Percentiles rank a stretch among this genome's conserved stretches.
phyloP scores from a whole-genome alignment of 2,329 filamentous ascomycete species.

The Nothopassalora personata region DNA sequence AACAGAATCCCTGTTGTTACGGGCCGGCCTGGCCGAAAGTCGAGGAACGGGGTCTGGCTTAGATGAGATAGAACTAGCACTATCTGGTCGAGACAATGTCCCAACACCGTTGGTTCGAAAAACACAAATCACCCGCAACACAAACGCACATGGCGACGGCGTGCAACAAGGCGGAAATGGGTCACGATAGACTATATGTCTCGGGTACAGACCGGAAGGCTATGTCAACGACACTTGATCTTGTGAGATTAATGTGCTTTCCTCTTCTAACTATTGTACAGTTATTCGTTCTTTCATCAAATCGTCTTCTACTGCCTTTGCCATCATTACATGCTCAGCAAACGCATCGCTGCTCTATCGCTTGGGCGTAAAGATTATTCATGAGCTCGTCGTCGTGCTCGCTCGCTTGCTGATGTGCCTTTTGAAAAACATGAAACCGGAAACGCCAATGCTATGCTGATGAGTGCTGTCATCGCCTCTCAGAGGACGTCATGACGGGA shows the following conservation, averaged over 20 bases:
- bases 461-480: slow-evolving; percentile 18
- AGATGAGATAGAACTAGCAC: background rate
- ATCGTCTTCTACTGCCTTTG: background rate
- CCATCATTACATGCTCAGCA: background rate
- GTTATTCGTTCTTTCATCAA: background rate
- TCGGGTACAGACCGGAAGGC: slow-evolving; percentile 6
- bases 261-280: background rate
- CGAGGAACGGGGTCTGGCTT: background rate
- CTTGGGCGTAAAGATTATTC: background rate
- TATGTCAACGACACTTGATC: slow-evolving; percentile 5
- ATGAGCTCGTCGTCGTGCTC: background rate
- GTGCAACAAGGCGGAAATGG: background rate
- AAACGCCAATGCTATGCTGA: background rate
- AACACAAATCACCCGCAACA: background rate
- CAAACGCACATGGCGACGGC: background rate
- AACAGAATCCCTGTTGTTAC: background rate
- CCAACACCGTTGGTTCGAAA: background rate
- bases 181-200: slow-evolving; percentile 1
- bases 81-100: background rate
- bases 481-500: slow-evolving; percentile 28
- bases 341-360: slow-evolving; percentile 3
- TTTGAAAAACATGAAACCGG: background rate
- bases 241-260: background rate
- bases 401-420: background rate
- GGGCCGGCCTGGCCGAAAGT: background rate